Base-by-base conservation (phyloP, 768 basidiomycete species). In the Cyclocybe cylindracea region DNA sequence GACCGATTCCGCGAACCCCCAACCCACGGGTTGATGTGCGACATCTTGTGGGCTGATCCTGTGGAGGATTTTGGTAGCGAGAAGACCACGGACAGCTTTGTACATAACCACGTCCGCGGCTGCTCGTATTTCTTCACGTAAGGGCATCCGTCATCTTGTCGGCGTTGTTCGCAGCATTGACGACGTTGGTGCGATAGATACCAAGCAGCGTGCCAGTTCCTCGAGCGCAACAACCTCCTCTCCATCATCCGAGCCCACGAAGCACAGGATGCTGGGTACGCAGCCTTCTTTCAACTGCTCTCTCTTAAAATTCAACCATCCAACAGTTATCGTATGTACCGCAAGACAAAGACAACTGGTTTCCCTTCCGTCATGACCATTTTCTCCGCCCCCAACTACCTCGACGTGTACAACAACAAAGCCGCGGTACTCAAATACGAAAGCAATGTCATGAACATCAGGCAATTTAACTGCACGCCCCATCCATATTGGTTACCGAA, bases 281-380 rank as follows among this genome's bases (percentile, higher is more conserved):
- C 68, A 6, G 31, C 13, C 35, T 35, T 34, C 31, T 5, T 8
- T 24, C 45, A 33, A 16, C 14, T 39, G 10, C 39, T 51, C 10
- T 40, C 42, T 32, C 45, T 39, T 42, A 34, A 35, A 46, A 52
- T 44, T 57, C 43, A 36, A 48, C 13, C 33, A 6, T 37, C 41
- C 19, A 48, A 32, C 57, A 94, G 92, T 10, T 97, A 96, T 67
- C 91, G 95, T 48, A 98, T 98, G 97, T 98, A 98, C 66, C 91
- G 94, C 59, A 99, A 99, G 73, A 98, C 96, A 4, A 93, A 94
- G 71, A 90, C 92, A 14, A 98, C 95, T 0, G 95, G 96, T 5
- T 98, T 99, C 78, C 96, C 97, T 13, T 96, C 94, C 11, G 95
- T 99, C 52, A 98, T 99, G 94, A 98, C 96, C n/a, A 94, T 99